Evolutionary conservation across 306 rosid genomes (phyloP), one percentile per base, ranked within the genome.

Genomic region (Vigna reflexopilosa): DNA sequence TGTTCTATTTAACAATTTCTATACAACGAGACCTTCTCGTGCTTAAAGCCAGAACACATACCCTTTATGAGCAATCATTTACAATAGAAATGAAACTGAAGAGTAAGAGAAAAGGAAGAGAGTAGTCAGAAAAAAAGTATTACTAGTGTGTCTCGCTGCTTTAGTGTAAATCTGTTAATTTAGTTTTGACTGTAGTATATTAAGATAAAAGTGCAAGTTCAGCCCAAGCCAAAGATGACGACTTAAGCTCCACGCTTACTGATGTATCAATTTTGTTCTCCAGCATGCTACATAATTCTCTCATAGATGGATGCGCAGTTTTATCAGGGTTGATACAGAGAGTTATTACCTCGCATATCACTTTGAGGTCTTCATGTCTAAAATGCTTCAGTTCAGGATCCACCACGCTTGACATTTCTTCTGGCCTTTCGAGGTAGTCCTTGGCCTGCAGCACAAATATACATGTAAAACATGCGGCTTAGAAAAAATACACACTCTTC

Each of bases 171-270:
- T 88, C 78, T 86, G 92, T 87, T 90, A 88, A 86, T 80, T 55
- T 65, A 82, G 84, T 85, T 84, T 73, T 54, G 58, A 75, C 81
- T 81, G 52, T 42, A 56, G 52, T 42, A 56, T 34, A 55, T 83
- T 76, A 89, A 16, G 99, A 87, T 75, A 84, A 85, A 77, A 96
- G 98, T 36, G 93, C 98, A 83, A 93, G 97, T 70, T 96, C 98
- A 42, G 98, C 99, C 99, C 99, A 96, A 28, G 99, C 99, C 84
- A 96, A 68, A 76, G 97, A 91, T 72, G 99, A 91, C 2, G 98
- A 78, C 86, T 85, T 96, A 70, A 93, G 83, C 73, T 93, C 99
- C 40, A 87, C 38, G 4, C 91, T 88, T 49, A 85, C 77, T 8
- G 98, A 86, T n/a, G 96, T 91, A 90, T 96, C 98, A 5, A 96